A percentile compares a stretch with the other conserved stretches of the same genome.
These are phyloP conservation scores for Boletellus dicymbophilus DNA, from an alignment of 1,284 basidiomycete species.

Conservation along the genomic window DNA sequence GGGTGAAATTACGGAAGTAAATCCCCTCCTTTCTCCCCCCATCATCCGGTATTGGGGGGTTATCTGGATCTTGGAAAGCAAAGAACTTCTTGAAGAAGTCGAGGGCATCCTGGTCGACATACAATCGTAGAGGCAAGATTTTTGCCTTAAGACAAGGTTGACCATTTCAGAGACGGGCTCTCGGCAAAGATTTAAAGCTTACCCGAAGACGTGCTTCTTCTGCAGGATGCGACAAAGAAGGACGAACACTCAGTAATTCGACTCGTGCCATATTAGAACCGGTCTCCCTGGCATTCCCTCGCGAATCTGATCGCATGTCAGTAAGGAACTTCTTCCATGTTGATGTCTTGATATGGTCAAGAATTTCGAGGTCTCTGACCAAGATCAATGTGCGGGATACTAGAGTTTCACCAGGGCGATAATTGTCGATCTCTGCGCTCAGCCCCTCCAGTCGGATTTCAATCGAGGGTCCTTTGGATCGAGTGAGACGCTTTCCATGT, in stretches of 20 bases:
- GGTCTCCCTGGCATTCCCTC: constrained; percentile 85
- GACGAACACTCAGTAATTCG: constrained; percentile 75
- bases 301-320: constrained; percentile 76
- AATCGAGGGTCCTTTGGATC: constrained; percentile 80
- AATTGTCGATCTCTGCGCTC: constrained; percentile 68
- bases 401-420: constrained; percentile 54
- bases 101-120: constrained; percentile 98
- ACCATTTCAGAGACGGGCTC: neutral
- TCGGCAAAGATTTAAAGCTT: constrained; percentile 29
- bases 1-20: constrained; percentile 84
- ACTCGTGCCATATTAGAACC: constrained; percentile 93
- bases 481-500: constrained; percentile 65
- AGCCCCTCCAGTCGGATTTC: constrained; percentile 80
- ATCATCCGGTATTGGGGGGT: constrained; percentile 36
- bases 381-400: constrained; percentile 69
- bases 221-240: constrained; percentile 62
- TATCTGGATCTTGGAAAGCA: constrained; percentile 76
- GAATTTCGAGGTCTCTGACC: constrained; percentile 79
- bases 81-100: constrained; percentile 98
- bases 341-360: constrained; percentile 97
- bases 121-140: constrained; percentile 85
- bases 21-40: constrained; percentile 50
- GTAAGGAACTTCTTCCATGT: constrained; percentile 99
- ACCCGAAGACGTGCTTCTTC: constrained; percentile 86
- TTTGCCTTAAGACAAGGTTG: constrained; percentile 60